Base-by-base conservation (phyloP, 176 grass and related monocot genomes). In the Hsuehochloa calcarea region DNA sequence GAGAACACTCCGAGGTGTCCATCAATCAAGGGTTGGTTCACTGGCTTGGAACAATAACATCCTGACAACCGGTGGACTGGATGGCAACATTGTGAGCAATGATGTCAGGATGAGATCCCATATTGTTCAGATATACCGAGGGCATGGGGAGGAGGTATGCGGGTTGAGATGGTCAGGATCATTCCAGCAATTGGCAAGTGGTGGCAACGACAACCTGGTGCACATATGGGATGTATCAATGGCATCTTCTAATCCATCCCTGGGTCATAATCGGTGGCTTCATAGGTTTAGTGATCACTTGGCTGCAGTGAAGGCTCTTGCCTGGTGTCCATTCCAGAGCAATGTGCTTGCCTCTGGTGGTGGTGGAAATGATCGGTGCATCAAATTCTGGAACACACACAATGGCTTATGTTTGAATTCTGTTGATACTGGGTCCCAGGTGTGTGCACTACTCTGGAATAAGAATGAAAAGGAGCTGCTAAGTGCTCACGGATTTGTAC, bases 271-370 rank as follows among this genome's bases (percentile, higher is more conserved):
- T n/a, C 65, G 58, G 27, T 90, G 88, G 88, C 55, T 90, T n/a
- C 78, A 94, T 31, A 82, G 89, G 61, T 76, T 91, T 60, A 59
- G 7, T 5, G 60, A 84, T 7, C 89, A 94, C 74, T 81, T 74
- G 29, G 67, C 86, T 68, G 89, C 89, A 50, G 89, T 94, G 60
- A 94, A 91, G 80, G 92, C 92, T 7, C 92, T 94, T 80, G 86
- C 92, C 29, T 94, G 92, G 92, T 91, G 92, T 49, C 92, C 92
- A 6, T 94, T 88, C 62, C 89, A 94, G 79, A 91, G 82, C 61
- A 94, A 89, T 69, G 29, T 94, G 75, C 92, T 94, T 68, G 92
- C 86, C 19, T 91, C 92, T 64, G 89, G 89, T 35, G 92, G 92
- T 5, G 92, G 89, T 49, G 83, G 60, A 45, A 75, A 41, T 41